phyloP scores from a whole-genome alignment of 2,329 filamentous ascomycete species.

The Spiromastix sp. region DNA sequence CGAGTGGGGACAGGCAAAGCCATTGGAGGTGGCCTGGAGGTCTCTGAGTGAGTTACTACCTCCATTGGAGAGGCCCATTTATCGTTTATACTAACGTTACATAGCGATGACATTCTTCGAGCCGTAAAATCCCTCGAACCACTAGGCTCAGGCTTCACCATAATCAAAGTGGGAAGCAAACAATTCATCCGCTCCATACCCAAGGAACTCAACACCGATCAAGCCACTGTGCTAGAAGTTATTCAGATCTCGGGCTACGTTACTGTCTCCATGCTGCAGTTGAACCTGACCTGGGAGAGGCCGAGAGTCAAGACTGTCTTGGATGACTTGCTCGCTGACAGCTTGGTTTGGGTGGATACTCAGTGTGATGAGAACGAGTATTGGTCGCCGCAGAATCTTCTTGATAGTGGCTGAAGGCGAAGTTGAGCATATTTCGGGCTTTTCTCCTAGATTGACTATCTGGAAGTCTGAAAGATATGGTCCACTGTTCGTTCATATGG shows the following conservation, averaged over 20 bases:
- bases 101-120: conserved; percentile 74
- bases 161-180: conserved; percentile 72
- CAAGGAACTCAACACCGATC: conserved; percentile 89
- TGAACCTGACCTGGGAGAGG: conserved; percentile 77
- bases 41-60: conserved; percentile 54
- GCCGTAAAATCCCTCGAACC: conserved; percentile 81
- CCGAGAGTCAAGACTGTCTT: conserved; percentile 80
- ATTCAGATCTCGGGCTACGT: conserved; percentile 85
- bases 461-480: background rate
- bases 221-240: conserved; percentile 83
- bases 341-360: conserved; percentile 87
- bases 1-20: conserved; percentile 61
- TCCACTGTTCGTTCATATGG: too few species aligned
- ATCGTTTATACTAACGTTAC: conserved; percentile 1
- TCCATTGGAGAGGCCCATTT: background rate
- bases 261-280: conserved; percentile 75
- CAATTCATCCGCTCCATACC: conserved; percentile 87
- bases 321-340: conserved; percentile 78
- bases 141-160: conserved; percentile 76
- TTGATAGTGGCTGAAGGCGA: conserved; percentile 30
- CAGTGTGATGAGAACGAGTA: conserved; percentile 84
- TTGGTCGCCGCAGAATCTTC: conserved; percentile 51
- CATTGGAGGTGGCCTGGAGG: conserved; percentile 63
- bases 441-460: background rate
- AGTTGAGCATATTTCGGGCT: background rate